A percentile compares a stretch with the other conserved stretches of the same genome.
Evolutionary conservation across 2,329 filamentous ascomycete species (phyloP).

Genomic region (Exophiala spinifera): DNA sequence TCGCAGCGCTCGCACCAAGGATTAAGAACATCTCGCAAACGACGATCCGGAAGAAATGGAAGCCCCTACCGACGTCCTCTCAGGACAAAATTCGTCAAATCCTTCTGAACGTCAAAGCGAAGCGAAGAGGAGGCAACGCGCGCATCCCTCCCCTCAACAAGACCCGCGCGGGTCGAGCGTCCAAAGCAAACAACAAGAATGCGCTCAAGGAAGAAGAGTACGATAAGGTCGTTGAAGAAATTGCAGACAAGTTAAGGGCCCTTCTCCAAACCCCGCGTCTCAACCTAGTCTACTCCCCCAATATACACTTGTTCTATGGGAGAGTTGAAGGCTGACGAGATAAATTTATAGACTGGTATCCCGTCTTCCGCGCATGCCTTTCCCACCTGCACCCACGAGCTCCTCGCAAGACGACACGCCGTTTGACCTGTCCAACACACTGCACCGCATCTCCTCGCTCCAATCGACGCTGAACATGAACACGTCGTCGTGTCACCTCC

Average conservation of each 20-base stretch:
- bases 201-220: constrained; percentile 19
- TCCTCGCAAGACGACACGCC: constrained; percentile 37
- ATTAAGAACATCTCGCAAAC: constrained; percentile 42
- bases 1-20: constrained; percentile 40
- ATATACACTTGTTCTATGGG: too few species aligned
- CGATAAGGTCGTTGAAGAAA: constrained; percentile 16
- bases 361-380: constrained; percentile 46
- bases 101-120: constrained; percentile 40
- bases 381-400: constrained; percentile 35
- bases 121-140: constrained; percentile 9
- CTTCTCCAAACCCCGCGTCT: background rate
- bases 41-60: constrained; percentile 47
- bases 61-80: constrained; percentile 41
- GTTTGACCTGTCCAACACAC: constrained; percentile 44
- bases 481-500: constrained; percentile 39
- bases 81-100: constrained; percentile 44
- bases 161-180: background rate
- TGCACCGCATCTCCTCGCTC: constrained; percentile 34
- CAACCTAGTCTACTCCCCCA: too few species aligned
- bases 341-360: constrained; percentile 25
- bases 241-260: constrained; percentile 16
- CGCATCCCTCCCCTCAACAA: constrained; percentile 11
- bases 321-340: too few species aligned
- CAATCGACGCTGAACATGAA: constrained; percentile 41
- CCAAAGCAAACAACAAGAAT: background rate